These are phyloP conservation scores for Neurospora sp. DNA, from an alignment of 495 filamentous ascomycete genomes.

Conservation along the genomic window DNA sequence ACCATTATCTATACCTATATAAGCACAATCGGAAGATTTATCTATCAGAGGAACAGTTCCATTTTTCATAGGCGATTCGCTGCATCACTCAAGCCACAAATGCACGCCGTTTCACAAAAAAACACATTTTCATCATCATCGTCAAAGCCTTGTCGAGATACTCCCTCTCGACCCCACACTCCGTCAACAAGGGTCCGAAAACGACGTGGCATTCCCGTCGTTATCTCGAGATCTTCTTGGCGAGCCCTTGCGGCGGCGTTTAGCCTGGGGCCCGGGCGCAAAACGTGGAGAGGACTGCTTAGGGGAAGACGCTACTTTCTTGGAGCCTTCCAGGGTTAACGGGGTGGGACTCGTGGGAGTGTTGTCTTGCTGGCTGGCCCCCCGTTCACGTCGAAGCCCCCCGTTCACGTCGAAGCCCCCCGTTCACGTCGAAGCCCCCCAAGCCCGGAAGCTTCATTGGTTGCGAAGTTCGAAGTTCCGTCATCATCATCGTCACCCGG, in stretches of 20 bases:
- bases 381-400: background rate
- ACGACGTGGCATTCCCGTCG: background rate
- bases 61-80: too few species aligned
- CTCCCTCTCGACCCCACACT: too few species aligned
- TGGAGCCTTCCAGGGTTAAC: background rate
- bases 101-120: background rate
- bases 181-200: background rate
- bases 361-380: background rate
- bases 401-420: too few species aligned
- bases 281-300: background rate
- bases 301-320: background rate
- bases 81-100: background rate
- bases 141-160: too few species aligned
- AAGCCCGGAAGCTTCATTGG: background rate
- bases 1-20: too few species aligned
- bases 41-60: background rate
- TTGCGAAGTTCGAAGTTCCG: background rate
- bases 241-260: background rate
- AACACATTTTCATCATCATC: background rate
- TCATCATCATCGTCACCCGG: background rate
- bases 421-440: background rate
- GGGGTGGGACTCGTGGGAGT: background rate
- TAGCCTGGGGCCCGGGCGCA: background rate
- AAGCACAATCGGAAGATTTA: background rate
- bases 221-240: background rate